Base-by-base conservation (phyloP, 768 basidiomycete species). In the Pholiota conissans region DNA sequence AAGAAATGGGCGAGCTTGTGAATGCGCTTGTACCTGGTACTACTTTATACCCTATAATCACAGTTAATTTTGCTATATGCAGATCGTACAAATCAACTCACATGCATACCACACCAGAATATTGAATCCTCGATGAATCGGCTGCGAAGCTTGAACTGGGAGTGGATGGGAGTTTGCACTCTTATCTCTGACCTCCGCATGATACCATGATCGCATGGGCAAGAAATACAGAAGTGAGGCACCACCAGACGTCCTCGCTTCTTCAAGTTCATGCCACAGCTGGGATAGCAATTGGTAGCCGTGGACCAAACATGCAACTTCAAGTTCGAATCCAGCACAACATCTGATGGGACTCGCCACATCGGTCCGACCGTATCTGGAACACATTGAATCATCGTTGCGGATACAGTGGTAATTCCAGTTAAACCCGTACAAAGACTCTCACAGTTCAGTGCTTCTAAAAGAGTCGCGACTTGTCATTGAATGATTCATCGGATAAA, bases 351-450 rank as follows among this genome's bases (percentile, higher is more conserved):
- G 24, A 35, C 32, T 22, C 24, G 37, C 52, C 30, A 27, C 11
- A 24, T 28, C 40, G 54, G 26, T 30, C 37, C 45, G 37, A 50
- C 29, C 34, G 53, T 53, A 58, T 61, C 48, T 26, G 14, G 46
- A n/a, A n/a, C 34, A 46, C 27, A 55, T 51, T 45, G 18, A 20
- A 24, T 39, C 37, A 8, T 32, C 30, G 13, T 39, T 18, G 37
- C 37, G 20, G 42, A 45, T 10, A 45, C 42, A 22, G 22, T 24
- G 18, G 18, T 45, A 24, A 24, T 22, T 22, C 42, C 13, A 7
- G 20, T 10, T 18, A 42, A 42, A n/a, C 11, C 42, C n/a, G 7
- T 3, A 45, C n/a, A 40, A 45, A 45, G 13, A 20, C 20, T 45
- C 42, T 13, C 42, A 45, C 42, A 45, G 42, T 18, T 2, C 8